Percentiles rank a stretch among this genome's conserved stretches.
Conservation (phyloP, 306 rosid genomes). For the Phaseolus lunatus region DNA sequence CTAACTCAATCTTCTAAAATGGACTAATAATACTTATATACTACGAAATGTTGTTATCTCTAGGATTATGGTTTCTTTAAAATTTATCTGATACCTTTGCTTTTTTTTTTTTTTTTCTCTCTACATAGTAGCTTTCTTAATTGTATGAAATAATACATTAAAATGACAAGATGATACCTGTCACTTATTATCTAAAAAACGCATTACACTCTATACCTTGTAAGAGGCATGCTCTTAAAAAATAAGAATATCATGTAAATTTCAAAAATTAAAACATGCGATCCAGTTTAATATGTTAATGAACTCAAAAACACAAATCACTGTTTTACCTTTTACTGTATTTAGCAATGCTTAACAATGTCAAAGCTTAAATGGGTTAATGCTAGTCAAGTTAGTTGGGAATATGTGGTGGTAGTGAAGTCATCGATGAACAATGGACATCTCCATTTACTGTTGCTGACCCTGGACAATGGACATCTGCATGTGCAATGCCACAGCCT, state of each 20-base stretch:
- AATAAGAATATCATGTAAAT: no score
- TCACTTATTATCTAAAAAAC: no score
- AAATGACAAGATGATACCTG: no score
- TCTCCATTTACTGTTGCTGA: background rate
- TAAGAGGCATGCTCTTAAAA: no score
- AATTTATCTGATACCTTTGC: background rate
- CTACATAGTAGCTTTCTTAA: background rate
- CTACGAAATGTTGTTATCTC: no score
- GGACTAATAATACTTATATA: no score
- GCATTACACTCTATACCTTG: no score
- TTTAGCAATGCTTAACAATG: background rate
- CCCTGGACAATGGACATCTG: conserved; percentile 20
- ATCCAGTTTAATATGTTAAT: background rate
- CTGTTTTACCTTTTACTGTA: background rate
- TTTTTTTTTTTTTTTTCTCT: background rate
- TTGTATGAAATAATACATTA: background rate
- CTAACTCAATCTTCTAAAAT: no score
- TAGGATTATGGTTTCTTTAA: background rate
- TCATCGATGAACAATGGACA: background rate
- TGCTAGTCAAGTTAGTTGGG: conserved; percentile 21
- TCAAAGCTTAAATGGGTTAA: background rate
- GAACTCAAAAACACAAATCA: background rate
- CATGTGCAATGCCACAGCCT: conserved; percentile 33
- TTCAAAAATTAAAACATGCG: no score
- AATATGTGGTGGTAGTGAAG: background rate